phyloP scores from a whole-genome alignment of 768 basidiomycete genomes.

The Serendipita sp. region DNA sequence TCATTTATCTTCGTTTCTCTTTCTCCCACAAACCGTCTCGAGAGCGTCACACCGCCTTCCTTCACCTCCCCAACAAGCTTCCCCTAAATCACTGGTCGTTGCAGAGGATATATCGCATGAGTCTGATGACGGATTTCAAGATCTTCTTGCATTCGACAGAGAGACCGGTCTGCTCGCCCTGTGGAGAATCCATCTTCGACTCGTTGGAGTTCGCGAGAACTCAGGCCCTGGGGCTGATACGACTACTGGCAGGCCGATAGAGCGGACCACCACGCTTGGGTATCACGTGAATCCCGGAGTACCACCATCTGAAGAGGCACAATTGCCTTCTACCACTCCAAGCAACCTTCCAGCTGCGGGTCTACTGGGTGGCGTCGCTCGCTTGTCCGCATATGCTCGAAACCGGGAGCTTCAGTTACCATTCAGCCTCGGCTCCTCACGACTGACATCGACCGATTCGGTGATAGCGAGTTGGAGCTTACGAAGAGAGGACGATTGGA shows the following conservation, averaged over 20 bases:
- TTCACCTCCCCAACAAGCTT: too few species aligned
- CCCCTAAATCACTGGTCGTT: neutral
- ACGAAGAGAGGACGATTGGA: constrained; percentile 34
- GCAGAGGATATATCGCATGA: neutral
- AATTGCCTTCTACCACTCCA: constrained; percentile 18
- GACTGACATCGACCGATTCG: constrained; percentile 24
- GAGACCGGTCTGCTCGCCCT: constrained; percentile 39
- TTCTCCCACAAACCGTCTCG: neutral
- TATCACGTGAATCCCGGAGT: too few species aligned
- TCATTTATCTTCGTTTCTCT: neutral
- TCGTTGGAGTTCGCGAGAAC: constrained; percentile 23
- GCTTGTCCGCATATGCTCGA: constrained; percentile 20
- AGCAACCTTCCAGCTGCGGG: constrained; percentile 19
- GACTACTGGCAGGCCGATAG: neutral
- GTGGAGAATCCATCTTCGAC: constrained; percentile 17
- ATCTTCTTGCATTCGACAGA: constrained; percentile 57
- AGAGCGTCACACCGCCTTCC: neutral
- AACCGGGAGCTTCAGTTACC: constrained; percentile 11
- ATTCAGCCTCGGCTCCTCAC: constrained; percentile 13
- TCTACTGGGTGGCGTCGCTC: neutral
- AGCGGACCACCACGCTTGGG: neutral
- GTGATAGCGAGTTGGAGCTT: constrained; percentile 54
- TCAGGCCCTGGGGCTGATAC: constrained; percentile 9
- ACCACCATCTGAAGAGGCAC: constrained; percentile 20
- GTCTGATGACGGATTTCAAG: constrained; percentile 29